Evolutionary conservation across 2,329 filamentous ascomycete genomes (phyloP).

Genomic region (Claviceps purpurea): DNA sequence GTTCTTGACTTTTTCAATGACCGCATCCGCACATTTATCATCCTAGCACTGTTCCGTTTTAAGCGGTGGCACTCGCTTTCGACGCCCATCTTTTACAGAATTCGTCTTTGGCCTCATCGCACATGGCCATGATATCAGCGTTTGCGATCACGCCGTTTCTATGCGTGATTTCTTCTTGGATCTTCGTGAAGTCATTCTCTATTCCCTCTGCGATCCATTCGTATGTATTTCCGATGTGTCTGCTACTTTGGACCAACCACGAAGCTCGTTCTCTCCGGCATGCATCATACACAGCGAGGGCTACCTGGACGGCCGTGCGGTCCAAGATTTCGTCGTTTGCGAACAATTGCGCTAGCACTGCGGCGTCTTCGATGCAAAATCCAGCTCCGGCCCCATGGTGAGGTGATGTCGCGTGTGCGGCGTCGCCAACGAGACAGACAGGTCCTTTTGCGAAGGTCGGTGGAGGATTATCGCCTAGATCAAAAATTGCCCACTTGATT

Average conservation of each 20-base stretch:
- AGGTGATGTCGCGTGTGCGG: slow-evolving; percentile 5
- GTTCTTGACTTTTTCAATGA: background rate
- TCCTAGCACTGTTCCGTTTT: background rate
- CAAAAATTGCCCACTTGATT: slow-evolving; percentile 5
- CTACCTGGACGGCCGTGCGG: background rate
- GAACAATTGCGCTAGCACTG: slow-evolving; percentile 3
- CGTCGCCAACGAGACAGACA: slow-evolving; percentile 7
- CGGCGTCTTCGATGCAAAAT: slow-evolving; percentile 4
- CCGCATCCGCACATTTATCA: background rate
- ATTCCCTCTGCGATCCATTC: slow-evolving; percentile 7
- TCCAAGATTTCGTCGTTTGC: background rate
- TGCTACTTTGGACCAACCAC: slow-evolving; percentile 5
- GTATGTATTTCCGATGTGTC: slow-evolving; percentile 6
- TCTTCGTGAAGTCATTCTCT: slow-evolving; percentile 4
- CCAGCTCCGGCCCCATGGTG: slow-evolving; percentile 5
- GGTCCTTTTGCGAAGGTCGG: background rate
- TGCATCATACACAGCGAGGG: background rate
- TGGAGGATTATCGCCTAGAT: slow-evolving; percentile 4
- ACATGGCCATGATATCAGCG: slow-evolving; percentile 2
- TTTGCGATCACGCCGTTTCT: slow-evolving; percentile 4
- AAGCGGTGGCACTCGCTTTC: background rate
- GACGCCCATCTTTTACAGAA: background rate
- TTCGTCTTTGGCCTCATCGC: background rate
- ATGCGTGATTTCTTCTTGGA: slow-evolving; percentile 5
- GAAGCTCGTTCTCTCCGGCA: background rate